phyloP scores from a whole-genome alignment of 2,329 filamentous ascomycete species.

The Claviceps sp. region DNA sequence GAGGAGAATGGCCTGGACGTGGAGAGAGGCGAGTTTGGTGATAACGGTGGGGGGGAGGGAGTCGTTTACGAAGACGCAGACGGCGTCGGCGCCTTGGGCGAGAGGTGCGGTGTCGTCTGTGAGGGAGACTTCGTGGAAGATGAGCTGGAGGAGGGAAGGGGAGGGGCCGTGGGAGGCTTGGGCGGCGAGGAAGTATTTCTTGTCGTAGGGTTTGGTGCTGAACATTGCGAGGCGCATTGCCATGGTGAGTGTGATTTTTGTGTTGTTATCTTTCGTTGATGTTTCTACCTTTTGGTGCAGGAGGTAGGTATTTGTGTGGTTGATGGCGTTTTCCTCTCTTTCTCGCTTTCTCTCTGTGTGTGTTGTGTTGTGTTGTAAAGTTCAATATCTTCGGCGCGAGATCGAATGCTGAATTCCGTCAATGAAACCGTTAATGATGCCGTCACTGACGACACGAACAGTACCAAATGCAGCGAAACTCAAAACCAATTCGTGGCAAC shows the following conservation, averaged over 20 bases:
- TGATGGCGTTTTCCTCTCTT: neutral
- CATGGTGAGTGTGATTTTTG: neutral
- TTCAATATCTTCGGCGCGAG: too few species aligned
- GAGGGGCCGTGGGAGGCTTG: constrained; percentile 24
- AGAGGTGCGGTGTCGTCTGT: constrained; percentile 41
- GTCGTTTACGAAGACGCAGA: constrained; percentile 61
- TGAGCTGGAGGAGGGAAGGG: constrained; percentile 39
- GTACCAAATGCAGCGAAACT: too few species aligned
- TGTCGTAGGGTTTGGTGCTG: constrained; percentile 51
- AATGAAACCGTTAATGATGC: too few species aligned
- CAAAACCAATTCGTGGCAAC: too few species aligned
- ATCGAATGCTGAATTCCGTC: too few species aligned
- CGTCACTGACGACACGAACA: too few species aligned
- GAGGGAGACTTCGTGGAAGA: constrained; percentile 46
- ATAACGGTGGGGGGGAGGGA: constrained; percentile 37
- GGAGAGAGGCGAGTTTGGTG: constrained; percentile 30
- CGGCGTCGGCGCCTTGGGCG: constrained; percentile 36
- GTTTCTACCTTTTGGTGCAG: too few species aligned
- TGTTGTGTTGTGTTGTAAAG: too few species aligned
- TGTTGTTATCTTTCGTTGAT: neutral
- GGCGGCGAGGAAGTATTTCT: constrained; percentile 35
- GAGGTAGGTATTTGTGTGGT: too few species aligned
- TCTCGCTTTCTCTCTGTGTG: neutral
- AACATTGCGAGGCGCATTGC: constrained; percentile 48
- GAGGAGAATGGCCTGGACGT: constrained; percentile 46